A percentile compares a stretch with the other conserved stretches of the same genome.
phyloP scores from a whole-genome alignment of 441 rosid genomes.

The Pelargonium australe region DNA sequence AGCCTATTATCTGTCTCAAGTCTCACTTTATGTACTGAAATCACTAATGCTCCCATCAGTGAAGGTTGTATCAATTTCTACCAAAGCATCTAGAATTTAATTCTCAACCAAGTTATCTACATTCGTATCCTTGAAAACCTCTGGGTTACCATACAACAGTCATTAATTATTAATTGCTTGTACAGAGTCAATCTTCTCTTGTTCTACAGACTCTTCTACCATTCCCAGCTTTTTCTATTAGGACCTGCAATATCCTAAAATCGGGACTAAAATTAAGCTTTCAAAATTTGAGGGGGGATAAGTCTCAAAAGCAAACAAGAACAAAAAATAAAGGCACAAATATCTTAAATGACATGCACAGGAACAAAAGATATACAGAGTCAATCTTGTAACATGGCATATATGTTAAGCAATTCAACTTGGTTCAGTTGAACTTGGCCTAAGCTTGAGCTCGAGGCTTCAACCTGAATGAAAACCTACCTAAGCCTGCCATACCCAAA shows the following conservation, averaged over 20 bases:
- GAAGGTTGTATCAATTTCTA: slow-evolving; percentile 15
- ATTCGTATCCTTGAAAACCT: slow-evolving; percentile 13
- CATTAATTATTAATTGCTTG: slow-evolving; percentile 14
- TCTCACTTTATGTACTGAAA: background rate
- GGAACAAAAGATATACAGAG: background rate
- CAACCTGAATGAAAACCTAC: too few species aligned
- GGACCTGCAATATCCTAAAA: background rate
- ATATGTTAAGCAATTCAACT: background rate
- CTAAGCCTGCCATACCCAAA: too few species aligned
- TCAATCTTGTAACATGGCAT: background rate
- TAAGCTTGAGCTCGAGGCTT: too few species aligned
- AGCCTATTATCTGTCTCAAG: slow-evolving; percentile 14
- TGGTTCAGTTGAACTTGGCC: background rate
- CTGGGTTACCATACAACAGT: slow-evolving; percentile 12
- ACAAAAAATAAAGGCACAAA: too few species aligned
- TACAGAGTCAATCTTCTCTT: slow-evolving; percentile 19
- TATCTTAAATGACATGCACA: background rate
- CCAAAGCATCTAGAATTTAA: slow-evolving; percentile 13
- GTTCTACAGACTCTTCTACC: slow-evolving; percentile 15
- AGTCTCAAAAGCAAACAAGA: too few species aligned
- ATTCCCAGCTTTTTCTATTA: slow-evolving; percentile 5
- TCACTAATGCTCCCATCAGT: slow-evolving; percentile 16
- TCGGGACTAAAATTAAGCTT: background rate
- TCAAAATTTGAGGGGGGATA: too few species aligned
- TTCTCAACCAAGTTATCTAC: slow-evolving; percentile 12